A percentile compares a stretch with the other conserved stretches of the same genome.
Evolutionary conservation across 352 stramenopile species (phyloP).

Genomic region (Phytophthora megakarya): DNA sequence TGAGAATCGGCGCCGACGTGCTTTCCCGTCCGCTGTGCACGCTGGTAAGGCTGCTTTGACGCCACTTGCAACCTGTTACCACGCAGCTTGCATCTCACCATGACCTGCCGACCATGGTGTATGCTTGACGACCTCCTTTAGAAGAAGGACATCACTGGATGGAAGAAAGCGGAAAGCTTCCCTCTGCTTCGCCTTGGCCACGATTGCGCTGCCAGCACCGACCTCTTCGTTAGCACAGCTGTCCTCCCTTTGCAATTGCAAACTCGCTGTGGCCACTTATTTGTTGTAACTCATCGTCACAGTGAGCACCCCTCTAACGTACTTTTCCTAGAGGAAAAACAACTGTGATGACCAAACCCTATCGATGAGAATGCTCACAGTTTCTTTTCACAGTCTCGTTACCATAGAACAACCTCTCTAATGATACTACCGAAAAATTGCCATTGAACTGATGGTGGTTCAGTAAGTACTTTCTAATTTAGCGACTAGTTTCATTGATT

Average conservation of each 20-base stretch:
- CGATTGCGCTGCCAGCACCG: neutral
- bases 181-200: neutral
- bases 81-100: constrained; percentile 3
- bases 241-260: constrained; percentile 1
- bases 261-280: too few relatives aligned
- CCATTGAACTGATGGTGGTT: too few relatives aligned
- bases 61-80: neutral
- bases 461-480: too few relatives aligned
- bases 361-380: neutral
- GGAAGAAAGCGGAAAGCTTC: constrained; percentile 5
- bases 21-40: neutral
- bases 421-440: too few relatives aligned
- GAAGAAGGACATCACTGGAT: neutral
- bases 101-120: neutral
- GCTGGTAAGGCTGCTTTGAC: neutral
- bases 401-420: constrained; percentile 6
- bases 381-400: constrained; percentile 1
- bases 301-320: constrained; percentile 7
- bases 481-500: too few relatives aligned
- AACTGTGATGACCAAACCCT: neutral
- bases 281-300: constrained; percentile 2
- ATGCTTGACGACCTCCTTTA: neutral
- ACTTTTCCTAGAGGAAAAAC: constrained; percentile 1
- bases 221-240: neutral
- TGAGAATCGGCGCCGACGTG: neutral